Percentiles rank a stretch among this genome's conserved stretches.
Evolutionary conservation across 2,329 filamentous ascomycete species (phyloP).

Genomic region (Colletotrichum sublineola): DNA sequence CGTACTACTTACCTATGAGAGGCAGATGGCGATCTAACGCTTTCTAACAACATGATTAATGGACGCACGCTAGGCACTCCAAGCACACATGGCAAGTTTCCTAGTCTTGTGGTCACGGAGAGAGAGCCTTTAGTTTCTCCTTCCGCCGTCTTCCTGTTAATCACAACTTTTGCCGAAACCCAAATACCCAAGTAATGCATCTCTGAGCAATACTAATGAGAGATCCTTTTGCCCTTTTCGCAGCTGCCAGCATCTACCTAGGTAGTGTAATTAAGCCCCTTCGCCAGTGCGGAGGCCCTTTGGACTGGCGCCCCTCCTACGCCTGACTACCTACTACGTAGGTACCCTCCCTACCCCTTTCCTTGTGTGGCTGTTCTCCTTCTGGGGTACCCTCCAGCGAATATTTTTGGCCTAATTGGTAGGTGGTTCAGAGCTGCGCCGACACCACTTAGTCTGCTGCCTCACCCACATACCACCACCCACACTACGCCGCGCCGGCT

Average conservation of each 20-base stretch:
- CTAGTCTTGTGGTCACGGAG: not conserved
- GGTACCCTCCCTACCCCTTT: not conserved
- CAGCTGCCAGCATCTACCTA: not conserved
- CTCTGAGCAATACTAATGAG: too few relatives aligned
- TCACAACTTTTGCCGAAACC: not conserved
- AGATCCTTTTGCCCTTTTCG: not conserved
- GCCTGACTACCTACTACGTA: not conserved
- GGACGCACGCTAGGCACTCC: not conserved
- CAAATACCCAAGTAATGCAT: not conserved
- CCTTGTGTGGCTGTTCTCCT: conserved; percentile 12
- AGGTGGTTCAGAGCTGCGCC: conserved; percentile 21
- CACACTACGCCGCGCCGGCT: conserved; percentile 12
- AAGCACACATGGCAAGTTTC: not conserved
- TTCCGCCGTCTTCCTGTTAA: not conserved
- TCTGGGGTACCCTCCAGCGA: conserved; percentile 17
- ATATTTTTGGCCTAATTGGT: conserved; percentile 12
- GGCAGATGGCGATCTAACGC: not conserved
- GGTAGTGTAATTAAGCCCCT: not conserved
- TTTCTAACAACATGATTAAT: conserved; percentile 2
- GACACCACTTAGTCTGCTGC: conserved; percentile 35
- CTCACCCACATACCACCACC: conserved; percentile 15
- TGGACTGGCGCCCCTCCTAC: too few relatives aligned
- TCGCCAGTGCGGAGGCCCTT: not conserved
- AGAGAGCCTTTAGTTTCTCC: not conserved
- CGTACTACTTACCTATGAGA: not conserved